Conservation (phyloP, 495 filamentous ascomycete genomes). For the Parmelia sp. region DNA sequence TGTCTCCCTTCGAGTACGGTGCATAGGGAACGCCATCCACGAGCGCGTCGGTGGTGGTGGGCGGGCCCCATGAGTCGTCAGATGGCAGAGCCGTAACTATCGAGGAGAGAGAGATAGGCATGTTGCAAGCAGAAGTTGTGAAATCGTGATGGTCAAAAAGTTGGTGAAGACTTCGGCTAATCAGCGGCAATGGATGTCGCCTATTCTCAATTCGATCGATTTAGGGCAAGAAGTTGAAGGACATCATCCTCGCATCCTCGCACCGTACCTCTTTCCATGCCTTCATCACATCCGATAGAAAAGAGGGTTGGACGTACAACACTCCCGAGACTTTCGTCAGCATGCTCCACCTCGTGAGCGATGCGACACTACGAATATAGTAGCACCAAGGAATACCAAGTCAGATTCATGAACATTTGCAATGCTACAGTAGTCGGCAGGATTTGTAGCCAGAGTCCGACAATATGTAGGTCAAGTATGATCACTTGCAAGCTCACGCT, state of each 20-base stretch:
- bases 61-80: constrained; percentile 79
- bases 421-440: neutral
- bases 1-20: constrained; percentile 97
- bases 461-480: constrained; percentile 2
- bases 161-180: constrained; percentile 5
- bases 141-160: neutral
- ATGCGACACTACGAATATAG: neutral
- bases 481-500: neutral
- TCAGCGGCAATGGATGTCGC: neutral
- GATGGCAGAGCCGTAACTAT: constrained; percentile 54
- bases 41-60: constrained; percentile 71
- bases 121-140: neutral
- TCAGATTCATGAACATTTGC: neutral
- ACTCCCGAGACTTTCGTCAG: neutral
- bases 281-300: too few species aligned
- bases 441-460: neutral
- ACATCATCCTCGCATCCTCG: too few species aligned
- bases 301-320: too few species aligned
- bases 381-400: neutral
- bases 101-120: constrained; percentile 47
- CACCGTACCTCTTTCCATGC: too few species aligned
- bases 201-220: neutral
- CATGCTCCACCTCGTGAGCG: neutral
- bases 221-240: constrained; percentile 1
- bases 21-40: constrained; percentile 93